phyloP scores from a whole-genome alignment of 2,329 filamentous ascomycete species.

The Fusarium chuoi region DNA sequence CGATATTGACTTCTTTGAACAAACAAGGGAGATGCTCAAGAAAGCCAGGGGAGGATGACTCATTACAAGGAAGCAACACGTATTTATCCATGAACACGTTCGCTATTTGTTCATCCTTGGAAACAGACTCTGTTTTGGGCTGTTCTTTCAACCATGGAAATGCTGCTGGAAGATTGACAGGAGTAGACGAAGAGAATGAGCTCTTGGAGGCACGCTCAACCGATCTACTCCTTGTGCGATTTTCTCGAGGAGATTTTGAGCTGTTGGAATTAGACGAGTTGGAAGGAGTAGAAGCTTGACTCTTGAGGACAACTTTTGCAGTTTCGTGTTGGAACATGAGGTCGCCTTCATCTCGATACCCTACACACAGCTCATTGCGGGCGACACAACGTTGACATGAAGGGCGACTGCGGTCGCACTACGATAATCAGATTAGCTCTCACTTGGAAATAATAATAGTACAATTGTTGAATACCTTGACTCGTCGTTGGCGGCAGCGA shows the following conservation, averaged over 20 bases:
- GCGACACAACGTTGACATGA: constrained; percentile 51
- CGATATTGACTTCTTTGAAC: constrained; percentile 52
- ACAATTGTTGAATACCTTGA: constrained; percentile 32
- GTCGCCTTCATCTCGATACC: constrained; percentile 52
- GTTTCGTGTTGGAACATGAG: constrained; percentile 53
- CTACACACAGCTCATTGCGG: constrained; percentile 51
- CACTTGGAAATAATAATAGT: neutral
- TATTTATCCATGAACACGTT: constrained; percentile 52
- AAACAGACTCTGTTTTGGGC: neutral
- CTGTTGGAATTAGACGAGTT: neutral
- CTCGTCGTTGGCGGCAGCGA: constrained; percentile 46
- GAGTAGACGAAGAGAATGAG: neutral
- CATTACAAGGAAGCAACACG: constrained; percentile 51
- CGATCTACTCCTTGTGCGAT: constrained; percentile 27
- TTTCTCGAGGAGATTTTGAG: neutral
- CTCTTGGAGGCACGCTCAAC: constrained; percentile 13
- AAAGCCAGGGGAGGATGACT: constrained; percentile 51
- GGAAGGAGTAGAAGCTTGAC: constrained; percentile 16
- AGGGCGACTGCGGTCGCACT: constrained; percentile 50
- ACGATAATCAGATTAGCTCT: neutral
- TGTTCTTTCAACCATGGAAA: constrained; percentile 42
- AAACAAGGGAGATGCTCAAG: constrained; percentile 52
- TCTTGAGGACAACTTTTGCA: constrained; percentile 41
- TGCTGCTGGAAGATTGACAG: neutral
- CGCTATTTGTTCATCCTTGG: constrained; percentile 45